These are phyloP conservation scores for Amanita fuliginea DNA, from an alignment of 768 basidiomycete genomes.

Conservation along the genomic window DNA sequence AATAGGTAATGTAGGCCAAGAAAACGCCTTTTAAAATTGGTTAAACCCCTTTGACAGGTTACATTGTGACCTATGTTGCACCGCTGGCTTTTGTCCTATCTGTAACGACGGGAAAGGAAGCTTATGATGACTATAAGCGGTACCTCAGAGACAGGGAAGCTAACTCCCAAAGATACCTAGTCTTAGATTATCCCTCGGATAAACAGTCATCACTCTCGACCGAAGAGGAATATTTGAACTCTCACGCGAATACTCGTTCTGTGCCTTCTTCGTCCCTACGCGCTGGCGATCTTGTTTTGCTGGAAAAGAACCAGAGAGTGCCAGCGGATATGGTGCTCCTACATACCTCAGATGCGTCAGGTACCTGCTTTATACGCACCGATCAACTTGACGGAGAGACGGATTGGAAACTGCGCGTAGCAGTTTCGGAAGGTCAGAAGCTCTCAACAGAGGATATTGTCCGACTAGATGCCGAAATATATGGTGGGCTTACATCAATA, in stretches of 20 bases:
- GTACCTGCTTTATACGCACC: conserved; percentile 95
- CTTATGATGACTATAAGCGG: conserved; percentile 96
- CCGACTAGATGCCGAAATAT: conserved; percentile 80
- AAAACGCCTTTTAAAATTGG: background rate
- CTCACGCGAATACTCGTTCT: conserved; percentile 50
- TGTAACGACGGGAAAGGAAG: conserved; percentile 98
- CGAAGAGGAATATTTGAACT: conserved; percentile 32
- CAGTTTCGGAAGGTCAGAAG: conserved; percentile 76
- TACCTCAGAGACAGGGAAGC: conserved; percentile 88
- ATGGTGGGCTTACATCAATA: conserved; percentile 39
- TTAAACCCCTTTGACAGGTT: conserved; percentile 41
- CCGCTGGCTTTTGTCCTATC: conserved; percentile 91
- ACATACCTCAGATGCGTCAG: conserved; percentile 77
- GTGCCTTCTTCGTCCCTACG: conserved; percentile 81
- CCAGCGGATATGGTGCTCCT: conserved; percentile 90
- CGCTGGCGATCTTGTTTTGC: conserved; percentile 81
- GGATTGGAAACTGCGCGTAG: conserved; percentile 95
- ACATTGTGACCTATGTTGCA: conserved; percentile 91
- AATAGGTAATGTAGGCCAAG: conserved; percentile 53
- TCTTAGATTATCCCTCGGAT: conserved; percentile 48
- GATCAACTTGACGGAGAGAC: conserved; percentile 99
- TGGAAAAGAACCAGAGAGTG: conserved; percentile 97
- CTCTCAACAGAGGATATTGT: conserved; percentile 40
- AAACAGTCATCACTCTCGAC: conserved; percentile 21
- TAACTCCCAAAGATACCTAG: conserved; percentile 85